Evolutionary conservation across 805 yeast genomes (phyloP).

Genomic region (Ogataea kodamae): DNA sequence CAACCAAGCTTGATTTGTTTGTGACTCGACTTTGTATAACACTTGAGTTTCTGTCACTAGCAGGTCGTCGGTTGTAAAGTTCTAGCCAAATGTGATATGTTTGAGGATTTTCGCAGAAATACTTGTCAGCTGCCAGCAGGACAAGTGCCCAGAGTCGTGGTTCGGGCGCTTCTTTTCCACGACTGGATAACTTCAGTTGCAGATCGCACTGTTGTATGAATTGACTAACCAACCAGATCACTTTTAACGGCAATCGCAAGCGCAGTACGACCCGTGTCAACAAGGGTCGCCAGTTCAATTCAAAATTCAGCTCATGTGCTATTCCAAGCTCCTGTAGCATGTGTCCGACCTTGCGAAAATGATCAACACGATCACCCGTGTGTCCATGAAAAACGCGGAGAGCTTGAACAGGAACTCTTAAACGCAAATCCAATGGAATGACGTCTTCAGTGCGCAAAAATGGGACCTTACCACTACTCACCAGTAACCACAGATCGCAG

Average conservation of each 20-base stretch:
- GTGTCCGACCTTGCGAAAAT: slow-evolving; percentile 9
- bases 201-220: slow-evolving; percentile 22
- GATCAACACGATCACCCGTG: slow-evolving; percentile 14
- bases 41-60: slow-evolving; percentile 9
- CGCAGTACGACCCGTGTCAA: slow-evolving; percentile 41
- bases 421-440: slow-evolving; percentile 21
- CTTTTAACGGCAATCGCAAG: slow-evolving; percentile 47
- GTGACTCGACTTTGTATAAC: slow-evolving; percentile 16
- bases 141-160: slow-evolving; percentile 34
- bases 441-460: slow-evolving; percentile 24
- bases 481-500: slow-evolving; percentile 43
- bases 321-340: slow-evolving; percentile 8
- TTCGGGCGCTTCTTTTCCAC: slow-evolving; percentile 34
- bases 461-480: slow-evolving; percentile 46
- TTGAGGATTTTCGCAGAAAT: slow-evolving; percentile 27
- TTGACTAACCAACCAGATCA: slow-evolving; percentile 37
- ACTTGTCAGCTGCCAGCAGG: slow-evolving; percentile 33
- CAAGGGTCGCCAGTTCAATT: slow-evolving; percentile 37
- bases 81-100: slow-evolving; percentile 29
- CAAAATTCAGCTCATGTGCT: slow-evolving; percentile 4
- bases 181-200: slow-evolving; percentile 7
- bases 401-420: slow-evolving; percentile 16
- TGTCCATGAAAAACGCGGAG: slow-evolving; percentile 17
- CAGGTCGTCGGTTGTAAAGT: slow-evolving; percentile 9
- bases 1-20: slow-evolving; percentile 30